Conservation (phyloP, 306 rosid species). For the Biancaea sappan region DNA sequence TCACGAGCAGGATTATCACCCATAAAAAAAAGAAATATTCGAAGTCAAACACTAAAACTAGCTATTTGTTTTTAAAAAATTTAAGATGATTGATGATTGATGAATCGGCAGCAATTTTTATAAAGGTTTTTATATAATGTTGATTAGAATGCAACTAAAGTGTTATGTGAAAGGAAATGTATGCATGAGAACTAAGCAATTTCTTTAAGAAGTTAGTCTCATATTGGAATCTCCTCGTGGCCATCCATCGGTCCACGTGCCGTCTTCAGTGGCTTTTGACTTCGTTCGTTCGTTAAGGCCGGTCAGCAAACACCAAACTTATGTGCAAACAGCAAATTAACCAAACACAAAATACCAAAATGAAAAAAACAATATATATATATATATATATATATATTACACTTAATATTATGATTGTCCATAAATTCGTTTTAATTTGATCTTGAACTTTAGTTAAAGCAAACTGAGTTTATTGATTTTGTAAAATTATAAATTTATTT, state of each 20-base stretch:
- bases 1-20: not conserved
- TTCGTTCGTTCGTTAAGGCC: conserved; percentile 11
- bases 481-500: too few species aligned
- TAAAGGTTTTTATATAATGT: not conserved
- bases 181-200: not conserved
- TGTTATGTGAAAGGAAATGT: not conserved
- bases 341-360: not conserved
- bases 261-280: conserved; percentile 64
- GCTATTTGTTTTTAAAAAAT: not conserved
- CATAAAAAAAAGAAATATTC: not conserved
- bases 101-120: not conserved
- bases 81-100: not conserved
- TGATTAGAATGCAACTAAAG: conserved; percentile 31
- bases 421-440: too few species aligned
- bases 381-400: not conserved
- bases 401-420: not conserved
- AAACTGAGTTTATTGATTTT: too few species aligned
- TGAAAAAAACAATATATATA: not conserved
- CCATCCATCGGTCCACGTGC: conserved; percentile 34
- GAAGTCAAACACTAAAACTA: not conserved
- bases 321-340: not conserved
- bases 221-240: conserved; percentile 34
- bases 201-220: not conserved
- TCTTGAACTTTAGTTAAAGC: too few species aligned
- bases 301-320: conserved; percentile 44